Conservation (phyloP, 2,329 filamentous ascomycete species). For the Colletotrichum sp. region DNA sequence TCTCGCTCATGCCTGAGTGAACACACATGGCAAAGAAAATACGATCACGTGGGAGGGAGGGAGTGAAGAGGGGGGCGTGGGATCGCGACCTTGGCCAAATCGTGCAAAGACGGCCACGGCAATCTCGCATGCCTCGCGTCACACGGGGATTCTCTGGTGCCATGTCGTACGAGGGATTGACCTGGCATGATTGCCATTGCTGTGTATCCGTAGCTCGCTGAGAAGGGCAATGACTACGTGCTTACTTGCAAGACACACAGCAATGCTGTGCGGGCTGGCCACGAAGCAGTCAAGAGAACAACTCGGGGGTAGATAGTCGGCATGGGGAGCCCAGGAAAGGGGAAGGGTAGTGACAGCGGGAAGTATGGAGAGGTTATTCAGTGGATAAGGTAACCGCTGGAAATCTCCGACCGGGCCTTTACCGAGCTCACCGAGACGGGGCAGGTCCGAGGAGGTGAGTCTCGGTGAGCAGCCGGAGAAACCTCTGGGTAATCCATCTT, state of each 20-base stretch:
- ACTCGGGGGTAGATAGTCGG: not conserved
- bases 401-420: not conserved
- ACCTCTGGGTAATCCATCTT: not conserved
- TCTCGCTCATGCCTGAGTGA: not conserved
- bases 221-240: not conserved
- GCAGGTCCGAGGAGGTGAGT: not conserved
- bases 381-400: conserved; percentile 2
- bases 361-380: conserved; percentile 18
- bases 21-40: no score
- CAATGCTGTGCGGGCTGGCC: not conserved
- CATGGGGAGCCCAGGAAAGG: not conserved
- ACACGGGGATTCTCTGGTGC: conserved; percentile 8
- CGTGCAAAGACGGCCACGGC: not conserved
- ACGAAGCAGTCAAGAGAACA: not conserved
- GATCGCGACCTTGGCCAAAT: not conserved
- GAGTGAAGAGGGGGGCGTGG: not conserved
- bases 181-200: not conserved
- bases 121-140: conserved; percentile 16
- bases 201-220: not conserved
- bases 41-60: not conserved
- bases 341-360: conserved; percentile 12
- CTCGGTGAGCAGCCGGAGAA: not conserved
- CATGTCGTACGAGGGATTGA: conserved; percentile 1
- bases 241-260: not conserved
- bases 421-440: not conserved